phyloP scores from a whole-genome alignment of 2,329 filamentous ascomycete species.

The Rutstroemia sp. region DNA sequence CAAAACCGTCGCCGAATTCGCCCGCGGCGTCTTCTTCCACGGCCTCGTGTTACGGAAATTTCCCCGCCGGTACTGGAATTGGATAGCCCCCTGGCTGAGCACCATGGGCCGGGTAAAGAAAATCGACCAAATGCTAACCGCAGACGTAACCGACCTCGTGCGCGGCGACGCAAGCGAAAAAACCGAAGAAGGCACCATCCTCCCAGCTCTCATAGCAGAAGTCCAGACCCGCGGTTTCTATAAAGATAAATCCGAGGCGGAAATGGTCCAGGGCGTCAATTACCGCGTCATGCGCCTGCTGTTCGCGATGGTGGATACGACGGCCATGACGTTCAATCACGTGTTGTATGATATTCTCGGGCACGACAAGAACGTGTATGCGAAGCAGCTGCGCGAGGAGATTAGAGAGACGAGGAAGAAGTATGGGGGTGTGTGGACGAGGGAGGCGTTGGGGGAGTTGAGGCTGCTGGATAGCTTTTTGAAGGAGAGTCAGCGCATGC shows the following conservation, averaged over 20 bases:
- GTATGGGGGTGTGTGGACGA: not conserved
- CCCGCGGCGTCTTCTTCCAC: not conserved
- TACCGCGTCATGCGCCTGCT: not conserved
- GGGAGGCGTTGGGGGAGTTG: not conserved
- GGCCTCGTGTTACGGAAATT: not conserved
- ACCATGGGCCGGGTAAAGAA: not conserved
- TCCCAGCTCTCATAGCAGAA: not conserved
- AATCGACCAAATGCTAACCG: not conserved
- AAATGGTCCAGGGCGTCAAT: not conserved
- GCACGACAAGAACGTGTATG: not conserved
- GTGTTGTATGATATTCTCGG: conserved; percentile 4
- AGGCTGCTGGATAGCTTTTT: not conserved
- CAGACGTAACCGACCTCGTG: not conserved
- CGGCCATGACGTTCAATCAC: conserved; percentile 1
- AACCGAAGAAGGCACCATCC: not conserved
- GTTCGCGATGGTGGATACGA: conserved; percentile 5
- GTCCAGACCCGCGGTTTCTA: not conserved
- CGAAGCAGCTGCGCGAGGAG: not conserved
- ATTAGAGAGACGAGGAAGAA: not conserved
- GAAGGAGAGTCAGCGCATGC: conserved; percentile 4
- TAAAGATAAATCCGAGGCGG: not conserved
- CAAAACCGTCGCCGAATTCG: not conserved
- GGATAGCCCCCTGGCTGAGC: not conserved
- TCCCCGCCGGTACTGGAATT: not conserved
- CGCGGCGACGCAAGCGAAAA: not conserved